phyloP scores from a whole-genome alignment of 1,139 yeast genomes.

The Pichia sp. region DNA sequence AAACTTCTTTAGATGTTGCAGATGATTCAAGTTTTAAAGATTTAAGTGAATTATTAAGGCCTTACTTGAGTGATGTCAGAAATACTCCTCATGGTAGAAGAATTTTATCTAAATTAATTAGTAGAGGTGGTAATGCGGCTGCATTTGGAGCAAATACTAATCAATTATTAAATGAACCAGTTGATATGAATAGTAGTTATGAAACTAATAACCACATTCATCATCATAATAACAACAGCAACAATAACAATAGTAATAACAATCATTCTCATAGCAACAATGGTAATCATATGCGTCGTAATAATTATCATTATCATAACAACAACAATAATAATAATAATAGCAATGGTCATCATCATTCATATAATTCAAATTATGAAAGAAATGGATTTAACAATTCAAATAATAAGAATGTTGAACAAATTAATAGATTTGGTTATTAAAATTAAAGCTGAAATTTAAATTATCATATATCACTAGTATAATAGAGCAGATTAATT shows the following conservation, averaged over 20 bases:
- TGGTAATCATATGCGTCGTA: neutral
- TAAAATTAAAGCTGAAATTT: neutral
- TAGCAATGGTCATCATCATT: neutral
- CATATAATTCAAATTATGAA: neutral
- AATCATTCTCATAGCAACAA: neutral
- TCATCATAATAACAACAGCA: conserved; percentile 2
- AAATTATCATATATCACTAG: neutral
- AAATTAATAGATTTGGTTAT: conserved; percentile 5
- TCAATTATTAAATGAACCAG: conserved; percentile 1
- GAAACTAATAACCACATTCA: neutral
- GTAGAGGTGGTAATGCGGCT: conserved; percentile 26
- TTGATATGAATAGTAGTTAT: conserved; percentile 1
- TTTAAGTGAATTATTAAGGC: conserved; percentile 52
- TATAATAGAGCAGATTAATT: conserved; percentile 5
- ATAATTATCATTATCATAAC: neutral
- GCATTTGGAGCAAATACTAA: conserved; percentile 1
- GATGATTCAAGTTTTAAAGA: conserved; percentile 36
- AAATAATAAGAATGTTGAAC: conserved; percentile 1
- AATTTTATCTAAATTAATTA: conserved; percentile 37
- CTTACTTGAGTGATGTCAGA: conserved; percentile 59
- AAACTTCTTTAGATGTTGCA: conserved; percentile 74
- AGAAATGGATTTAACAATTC: neutral
- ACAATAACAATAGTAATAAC: neutral
- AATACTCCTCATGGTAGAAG: conserved; percentile 94
- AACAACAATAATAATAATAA: conserved; percentile 2